Percentiles rank a stretch among this genome's conserved stretches.
phyloP scores from a whole-genome alignment of 2,329 filamentous ascomycete genomes.

The Calycina marina region DNA sequence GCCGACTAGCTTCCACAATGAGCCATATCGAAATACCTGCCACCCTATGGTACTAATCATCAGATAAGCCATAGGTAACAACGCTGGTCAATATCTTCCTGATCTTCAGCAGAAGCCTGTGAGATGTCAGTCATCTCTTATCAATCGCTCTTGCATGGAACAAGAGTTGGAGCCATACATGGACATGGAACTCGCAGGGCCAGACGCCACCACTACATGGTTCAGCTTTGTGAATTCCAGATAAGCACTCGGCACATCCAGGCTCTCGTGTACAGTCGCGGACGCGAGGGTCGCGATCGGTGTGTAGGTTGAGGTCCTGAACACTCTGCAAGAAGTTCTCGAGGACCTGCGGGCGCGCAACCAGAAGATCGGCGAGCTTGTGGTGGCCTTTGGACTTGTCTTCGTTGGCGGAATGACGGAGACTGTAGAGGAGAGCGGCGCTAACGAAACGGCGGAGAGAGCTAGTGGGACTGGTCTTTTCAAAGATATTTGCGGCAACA shows the following conservation, averaged over 20 bases:
- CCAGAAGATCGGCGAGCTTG: slow-evolving; percentile 2
- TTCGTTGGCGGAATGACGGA: neutral
- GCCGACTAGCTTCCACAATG: no score
- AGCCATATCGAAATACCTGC: no score
- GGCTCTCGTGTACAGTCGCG: slow-evolving; percentile 6
- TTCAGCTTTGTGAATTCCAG: neutral
- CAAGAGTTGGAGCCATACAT: no score
- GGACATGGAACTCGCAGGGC: slow-evolving; percentile 8
- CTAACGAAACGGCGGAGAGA: slow-evolving; percentile 11
- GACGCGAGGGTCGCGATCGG: slow-evolving; percentile 11
- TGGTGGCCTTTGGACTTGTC: slow-evolving; percentile 2
- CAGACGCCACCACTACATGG: slow-evolving; percentile 2
- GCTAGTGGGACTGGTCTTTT: slow-evolving; percentile 2
- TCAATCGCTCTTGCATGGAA: no score
- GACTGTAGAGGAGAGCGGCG: slow-evolving; percentile 3
- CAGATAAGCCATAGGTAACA: no score
- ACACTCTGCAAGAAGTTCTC: slow-evolving; percentile 10
- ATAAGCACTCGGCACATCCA: slow-evolving; percentile 6
- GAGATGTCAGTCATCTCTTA: no score
- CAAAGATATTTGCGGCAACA: slow-evolving; percentile 9
- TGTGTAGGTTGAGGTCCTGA: neutral
- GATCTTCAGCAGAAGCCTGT: no score
- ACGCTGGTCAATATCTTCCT: no score
- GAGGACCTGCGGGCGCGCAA: slow-evolving; percentile 4
- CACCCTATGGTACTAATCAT: no score